Base-by-base conservation (phyloP, 139 green algal genomes). In the Gonium pectorale region DNA sequence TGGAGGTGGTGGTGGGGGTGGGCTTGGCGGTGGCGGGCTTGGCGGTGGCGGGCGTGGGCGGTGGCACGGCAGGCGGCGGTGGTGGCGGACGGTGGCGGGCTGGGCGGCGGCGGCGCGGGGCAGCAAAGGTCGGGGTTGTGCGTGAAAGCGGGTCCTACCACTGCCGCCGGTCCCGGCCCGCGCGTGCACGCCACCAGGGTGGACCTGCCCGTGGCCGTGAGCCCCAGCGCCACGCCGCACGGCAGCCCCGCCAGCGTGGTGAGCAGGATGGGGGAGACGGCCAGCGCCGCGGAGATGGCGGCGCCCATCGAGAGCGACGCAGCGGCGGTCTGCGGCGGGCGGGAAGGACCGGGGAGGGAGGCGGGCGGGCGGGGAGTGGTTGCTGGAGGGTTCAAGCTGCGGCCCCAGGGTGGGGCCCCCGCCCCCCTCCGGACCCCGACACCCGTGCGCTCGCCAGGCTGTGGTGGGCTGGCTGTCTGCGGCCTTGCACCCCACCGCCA, bases 41-140 rank as follows among this genome's bases (percentile, higher is more conserved):
- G 68, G 68, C 29, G 43, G 35, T 22, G 72, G 72, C 24, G 72
- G 72, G 9, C 5, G 17, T 3, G 72, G 72, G 4, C 51, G 35
- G 11, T 51, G 72, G 5, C 19, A 31, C 27, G 72, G 51, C 37
- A 40, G 40, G 0, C 27, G 54, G 4, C 0, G 71, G 54, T 5
- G 72, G 73, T 38, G 73, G 54, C 40, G 73, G 40, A n/a, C 6
- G 38, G 37, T 0, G 73, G 73, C 5, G 5, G 9, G 0, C 54
- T 54, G 0, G 73, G 73, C 29, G 24, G 38, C 15, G 73, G 73
- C 73, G 73, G 73, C 2, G 38, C 33, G 4, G 29, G 40, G 73
- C 73, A 81, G 38, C 73, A 81, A 37, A 81, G 73, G 40, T 70
- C 54, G 0, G 38, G 1, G 73, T 27, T 69, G 73, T 54, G 17